Percentiles rank a stretch among this genome's conserved stretches.
These are phyloP conservation scores for Alternaria consortialis DNA, from an alignment of 2,329 filamentous ascomycete species.

Conservation along the genomic window DNA sequence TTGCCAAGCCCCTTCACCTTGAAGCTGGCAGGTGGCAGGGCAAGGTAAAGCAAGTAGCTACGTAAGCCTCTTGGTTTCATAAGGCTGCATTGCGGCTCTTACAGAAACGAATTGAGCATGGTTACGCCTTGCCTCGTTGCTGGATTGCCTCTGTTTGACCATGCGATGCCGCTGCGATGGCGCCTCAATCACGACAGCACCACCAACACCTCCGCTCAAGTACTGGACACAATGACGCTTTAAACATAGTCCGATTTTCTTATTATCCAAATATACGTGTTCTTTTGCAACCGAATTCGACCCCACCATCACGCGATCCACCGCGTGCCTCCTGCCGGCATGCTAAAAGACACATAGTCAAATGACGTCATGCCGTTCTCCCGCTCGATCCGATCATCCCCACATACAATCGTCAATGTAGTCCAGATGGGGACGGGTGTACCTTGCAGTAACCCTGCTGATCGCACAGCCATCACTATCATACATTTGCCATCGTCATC, in stretches of 20 bases:
- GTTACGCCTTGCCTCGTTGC: too few species aligned
- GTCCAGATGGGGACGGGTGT: constrained; percentile 37
- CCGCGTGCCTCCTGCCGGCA: constrained; percentile 20
- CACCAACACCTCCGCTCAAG: background rate
- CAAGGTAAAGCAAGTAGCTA: background rate
- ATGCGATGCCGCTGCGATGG: background rate
- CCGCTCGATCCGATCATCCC: background rate
- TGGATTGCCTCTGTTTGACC: background rate
- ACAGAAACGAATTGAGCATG: constrained; percentile 15
- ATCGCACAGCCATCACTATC: constrained; percentile 28
- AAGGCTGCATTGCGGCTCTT: constrained; percentile 25
- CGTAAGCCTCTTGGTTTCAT: constrained; percentile 3
- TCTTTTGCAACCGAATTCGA: constrained; percentile 17
- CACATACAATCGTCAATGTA: constrained; percentile 16
- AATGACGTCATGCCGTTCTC: constrained; percentile 38
- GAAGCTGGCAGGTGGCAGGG: constrained; percentile 6
- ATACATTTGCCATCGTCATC: background rate
- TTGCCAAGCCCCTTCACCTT: constrained; percentile 31
- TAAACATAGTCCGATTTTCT: constrained; percentile 23
- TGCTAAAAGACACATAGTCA: constrained; percentile 5
- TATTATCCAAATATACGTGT: constrained; percentile 31
- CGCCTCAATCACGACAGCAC: background rate
- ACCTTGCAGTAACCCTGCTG: constrained; percentile 45
- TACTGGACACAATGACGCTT: constrained; percentile 12
- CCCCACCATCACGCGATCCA: constrained; percentile 20